Evolutionary conservation across 1,284 basidiomycete species (phyloP), one percentile per base, ranked within the genome.

Genomic region (Marasmius oreades): DNA sequence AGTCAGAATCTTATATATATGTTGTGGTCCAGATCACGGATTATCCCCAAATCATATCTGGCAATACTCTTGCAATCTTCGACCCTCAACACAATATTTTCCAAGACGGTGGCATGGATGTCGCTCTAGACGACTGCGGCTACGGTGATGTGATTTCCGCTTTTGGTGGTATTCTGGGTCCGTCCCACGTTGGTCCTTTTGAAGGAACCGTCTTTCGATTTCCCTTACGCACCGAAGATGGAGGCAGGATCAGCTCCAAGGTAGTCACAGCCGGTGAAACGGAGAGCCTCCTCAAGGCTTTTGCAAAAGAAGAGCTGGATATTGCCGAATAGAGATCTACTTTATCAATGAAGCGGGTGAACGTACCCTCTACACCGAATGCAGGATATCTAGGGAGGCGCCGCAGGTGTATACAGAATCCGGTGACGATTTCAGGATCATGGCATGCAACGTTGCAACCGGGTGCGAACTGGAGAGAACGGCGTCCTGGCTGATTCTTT

Each of bases 41-140:
- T 62, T 74, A 70, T 33, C 78, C 78, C 0, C 76, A 81, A 66
- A 73, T 81, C 48, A 66, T 81, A 3, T 82, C 80, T 0, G 72
- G 68, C 1, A 51, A 64, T 5, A 63, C 62, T 3, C 61, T 81
- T 1, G 74, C 69, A 1, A 71, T 80, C 36, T 71, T 81, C 22
- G 79, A 81, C 55, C 79, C 79, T 8, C 70, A 77, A 42, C 61
- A 69, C 36, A 55, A 60, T 51, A 61, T 64, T 1, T 58, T 55
- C 0, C 65, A 66, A 3, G 72, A 71, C 1, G 74, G 75, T 16
- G 63, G 61, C 18, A 69, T 62, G 48, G 55, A 26, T 34, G 14
- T 71, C 23, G 60, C 70, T 33, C 57, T 74, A n/a, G 43, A 59
- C 14, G 55, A 64, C 2, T 56, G 69, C 8, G 52, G 56, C 16